Evolutionary conservation across 495 filamentous ascomycete genomes (phyloP).

Genomic region (Endocarpon pusillum): DNA sequence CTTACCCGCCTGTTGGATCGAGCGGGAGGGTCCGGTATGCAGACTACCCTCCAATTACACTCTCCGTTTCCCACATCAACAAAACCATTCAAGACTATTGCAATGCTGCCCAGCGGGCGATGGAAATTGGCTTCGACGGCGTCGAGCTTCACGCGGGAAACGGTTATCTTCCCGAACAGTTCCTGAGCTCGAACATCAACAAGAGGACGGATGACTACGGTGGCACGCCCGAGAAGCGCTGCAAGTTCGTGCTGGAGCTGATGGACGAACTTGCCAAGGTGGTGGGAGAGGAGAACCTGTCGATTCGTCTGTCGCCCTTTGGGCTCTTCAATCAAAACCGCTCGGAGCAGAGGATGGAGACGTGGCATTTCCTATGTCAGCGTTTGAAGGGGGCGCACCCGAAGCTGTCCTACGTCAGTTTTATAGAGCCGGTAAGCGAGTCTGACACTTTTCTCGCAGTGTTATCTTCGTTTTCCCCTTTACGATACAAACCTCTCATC

Average conservation of each 20-base stretch:
- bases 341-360: slow-evolving; percentile 24
- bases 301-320: slow-evolving; percentile 30
- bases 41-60: slow-evolving; percentile 26
- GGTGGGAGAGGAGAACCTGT: slow-evolving; percentile 18
- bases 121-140: slow-evolving; percentile 44
- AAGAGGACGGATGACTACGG: slow-evolving; percentile 34
- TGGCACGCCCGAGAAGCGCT: slow-evolving; percentile 32
- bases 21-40: slow-evolving; percentile 23
- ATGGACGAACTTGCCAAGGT: slow-evolving; percentile 14
- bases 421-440: slow-evolving; percentile 34
- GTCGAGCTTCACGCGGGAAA: slow-evolving; percentile 40
- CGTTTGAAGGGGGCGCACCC: slow-evolving; percentile 30
- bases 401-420: slow-evolving; percentile 32
- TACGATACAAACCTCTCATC: neutral
- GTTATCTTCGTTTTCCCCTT: no score
- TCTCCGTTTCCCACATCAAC: slow-evolving; percentile 29
- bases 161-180: slow-evolving; percentile 39
- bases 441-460: no score
- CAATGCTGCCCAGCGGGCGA: slow-evolving; percentile 38
- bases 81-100: slow-evolving; percentile 29
- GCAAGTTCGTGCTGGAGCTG: slow-evolving; percentile 28
- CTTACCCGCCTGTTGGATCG: slow-evolving; percentile 18
- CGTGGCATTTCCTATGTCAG: slow-evolving; percentile 31
- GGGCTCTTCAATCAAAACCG: slow-evolving; percentile 32
- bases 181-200: slow-evolving; percentile 33